Evolutionary conservation across 1,284 basidiomycete species (phyloP).

Genomic region (Pseudozyma flocculosa): DNA sequence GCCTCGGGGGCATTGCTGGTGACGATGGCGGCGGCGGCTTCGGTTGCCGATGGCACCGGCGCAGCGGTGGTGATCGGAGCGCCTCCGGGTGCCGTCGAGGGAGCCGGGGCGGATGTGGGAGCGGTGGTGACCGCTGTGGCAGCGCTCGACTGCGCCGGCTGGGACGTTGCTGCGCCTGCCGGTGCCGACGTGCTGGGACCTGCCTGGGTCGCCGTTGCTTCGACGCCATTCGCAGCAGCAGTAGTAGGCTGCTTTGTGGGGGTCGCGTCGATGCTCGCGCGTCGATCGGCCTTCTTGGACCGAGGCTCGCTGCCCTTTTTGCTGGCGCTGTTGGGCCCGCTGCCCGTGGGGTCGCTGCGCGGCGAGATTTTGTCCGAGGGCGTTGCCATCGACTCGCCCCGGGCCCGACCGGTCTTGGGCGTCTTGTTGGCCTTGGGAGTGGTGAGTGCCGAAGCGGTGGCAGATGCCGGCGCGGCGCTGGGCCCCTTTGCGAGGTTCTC

Average conservation of each 20-base stretch:
- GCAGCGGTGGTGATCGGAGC: constrained; percentile 1
- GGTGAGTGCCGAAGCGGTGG: constrained; percentile 15
- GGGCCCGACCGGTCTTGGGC: constrained; percentile 10
- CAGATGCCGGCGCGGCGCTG: constrained; percentile 9
- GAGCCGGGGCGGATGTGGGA: no score
- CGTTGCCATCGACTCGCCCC: constrained; percentile 18
- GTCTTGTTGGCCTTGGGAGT: constrained; percentile 25
- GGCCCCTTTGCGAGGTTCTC: constrained; percentile 33
- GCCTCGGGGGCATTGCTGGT: background rate
- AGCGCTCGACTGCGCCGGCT: background rate
- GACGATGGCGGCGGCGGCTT: background rate
- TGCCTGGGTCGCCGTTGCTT: no score
- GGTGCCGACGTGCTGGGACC: no score
- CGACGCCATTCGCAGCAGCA: background rate
- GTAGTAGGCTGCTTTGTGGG: constrained; percentile 14
- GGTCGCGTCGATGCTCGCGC: constrained; percentile 21
- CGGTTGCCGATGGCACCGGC: background rate
- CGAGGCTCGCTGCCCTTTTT: constrained; percentile 8
- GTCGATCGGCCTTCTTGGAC: constrained; percentile 9
- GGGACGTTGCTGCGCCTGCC: no score
- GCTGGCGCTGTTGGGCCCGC: constrained; percentile 13
- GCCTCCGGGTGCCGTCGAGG: no score
- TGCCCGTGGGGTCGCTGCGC: constrained; percentile 7
- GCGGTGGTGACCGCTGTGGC: no score
- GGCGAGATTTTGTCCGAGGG: constrained; percentile 12